Base-by-base conservation (phyloP, 805 yeast species). In the Nakazawaea sp. region DNA sequence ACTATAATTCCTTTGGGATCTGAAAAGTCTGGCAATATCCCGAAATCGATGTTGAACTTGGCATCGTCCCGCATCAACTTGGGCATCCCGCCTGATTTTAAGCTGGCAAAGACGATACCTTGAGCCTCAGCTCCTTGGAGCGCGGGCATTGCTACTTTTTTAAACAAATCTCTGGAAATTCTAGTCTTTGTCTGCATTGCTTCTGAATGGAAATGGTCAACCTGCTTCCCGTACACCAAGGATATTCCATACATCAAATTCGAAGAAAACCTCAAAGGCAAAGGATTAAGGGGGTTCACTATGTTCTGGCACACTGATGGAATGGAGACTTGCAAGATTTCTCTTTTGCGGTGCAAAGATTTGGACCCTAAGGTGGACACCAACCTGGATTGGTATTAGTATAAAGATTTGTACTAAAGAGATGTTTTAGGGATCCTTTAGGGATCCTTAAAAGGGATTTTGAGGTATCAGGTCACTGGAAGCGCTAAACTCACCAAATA, bases 161-260 rank as follows among this genome's bases (percentile, higher is more conserved):
- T 20, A 18, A 18, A 29, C 9, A 38, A 26, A 4, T 39, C 42
- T 21, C 31, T 41, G 15, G 34, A 31, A 5, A 43, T 18, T 33
- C 38, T 34, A 6, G 43, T 29, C 18, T 33, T 33, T 11, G 33
- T 32, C 15, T 30, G 13, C 18, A 29, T n/a, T 27, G 43, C 29
- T 18, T 38, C 43, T 5, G 32, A 7, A 44, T 60, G 62, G 44
- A 70, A 63, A 45, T 65, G 66, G 3, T 64, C 66, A 0, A 70
- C 63, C 48, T 78, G 72, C 19, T 69, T 67, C 40, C 62, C 70
- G 49, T 70, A 72, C 19, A 67, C 58, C 31, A 75, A 43, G 1
- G 73, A 56, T 1, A 71, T 55, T 0, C 81, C 81, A 45, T 67
- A 62, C 39, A 75, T 48, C 8, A 75, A 50, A 34, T 53, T 64